Percentiles rank a stretch among this genome's conserved stretches.
These are phyloP conservation scores for Cucumis variabilis DNA, from an alignment of 331 rosid genomes.

Conservation along the genomic window DNA sequence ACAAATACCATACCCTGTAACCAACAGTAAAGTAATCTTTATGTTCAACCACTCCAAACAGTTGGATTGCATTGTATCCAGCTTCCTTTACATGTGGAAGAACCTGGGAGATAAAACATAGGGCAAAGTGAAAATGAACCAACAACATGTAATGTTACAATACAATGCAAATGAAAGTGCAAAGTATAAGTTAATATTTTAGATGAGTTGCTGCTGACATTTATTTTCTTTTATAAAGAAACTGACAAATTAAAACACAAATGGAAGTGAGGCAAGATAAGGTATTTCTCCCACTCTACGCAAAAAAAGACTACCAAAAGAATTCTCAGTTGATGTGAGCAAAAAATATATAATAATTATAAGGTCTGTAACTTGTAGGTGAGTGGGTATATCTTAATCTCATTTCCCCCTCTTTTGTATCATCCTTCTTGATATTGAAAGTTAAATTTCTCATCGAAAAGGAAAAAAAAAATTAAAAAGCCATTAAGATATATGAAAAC, in stretches of 20 bases:
- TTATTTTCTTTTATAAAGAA: background rate
- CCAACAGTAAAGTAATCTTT: slow-evolving; percentile 98
- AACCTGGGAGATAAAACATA: slow-evolving; percentile 56
- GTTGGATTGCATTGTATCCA: slow-evolving; percentile 89
- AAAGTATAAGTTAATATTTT: slow-evolving; percentile 19
- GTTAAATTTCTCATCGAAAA: too few species aligned
- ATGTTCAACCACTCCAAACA: slow-evolving; percentile 91
- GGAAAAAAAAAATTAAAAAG: background rate
- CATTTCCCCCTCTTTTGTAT: too few species aligned
- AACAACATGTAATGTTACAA: background rate
- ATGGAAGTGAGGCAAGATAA: slow-evolving; percentile 1
- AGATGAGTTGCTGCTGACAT: background rate
- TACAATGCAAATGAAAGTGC: background rate
- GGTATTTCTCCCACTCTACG: background rate
- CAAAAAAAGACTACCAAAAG: background rate
- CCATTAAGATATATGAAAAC: background rate
- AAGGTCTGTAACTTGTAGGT: background rate
- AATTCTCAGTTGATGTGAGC: background rate
- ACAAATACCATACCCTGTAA: slow-evolving; percentile 70
- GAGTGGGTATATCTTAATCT: too few species aligned
- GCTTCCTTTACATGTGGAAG: slow-evolving; percentile 93
- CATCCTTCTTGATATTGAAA: too few species aligned
- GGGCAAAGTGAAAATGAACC: slow-evolving; percentile 12
- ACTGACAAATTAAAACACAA: background rate
- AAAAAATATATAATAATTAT: background rate